These are phyloP conservation scores for Zarea fungicola DNA, from an alignment of 2,329 filamentous ascomycete species.

Conservation along the genomic window DNA sequence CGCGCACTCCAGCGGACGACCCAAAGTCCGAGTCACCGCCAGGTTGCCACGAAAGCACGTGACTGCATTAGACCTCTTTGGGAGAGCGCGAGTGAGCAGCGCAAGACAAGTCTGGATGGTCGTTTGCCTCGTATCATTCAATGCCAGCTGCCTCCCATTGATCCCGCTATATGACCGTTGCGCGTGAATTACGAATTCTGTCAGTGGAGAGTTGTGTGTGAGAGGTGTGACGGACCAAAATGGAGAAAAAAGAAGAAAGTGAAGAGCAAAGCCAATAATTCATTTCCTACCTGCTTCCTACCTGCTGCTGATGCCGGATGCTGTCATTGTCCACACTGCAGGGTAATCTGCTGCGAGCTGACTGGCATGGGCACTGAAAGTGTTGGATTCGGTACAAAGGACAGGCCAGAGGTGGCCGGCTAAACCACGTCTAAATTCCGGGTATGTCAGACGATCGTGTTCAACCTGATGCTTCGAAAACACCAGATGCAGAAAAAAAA, in stretches of 20 bases:
- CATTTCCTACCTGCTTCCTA: too few relatives aligned
- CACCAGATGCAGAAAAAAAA: neutral
- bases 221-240: neutral
- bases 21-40: slow-evolving; percentile 29
- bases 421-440: slow-evolving; percentile 17
- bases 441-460: slow-evolving; percentile 23
- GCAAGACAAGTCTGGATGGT: neutral
- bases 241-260: neutral
- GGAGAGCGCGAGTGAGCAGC: slow-evolving; percentile 2
- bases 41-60: slow-evolving; percentile 41
- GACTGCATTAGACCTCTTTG: slow-evolving; percentile 20
- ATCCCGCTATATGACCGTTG: neutral
- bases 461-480: neutral
- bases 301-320: too few relatives aligned
- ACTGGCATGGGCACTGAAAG: too few relatives aligned
- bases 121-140: neutral
- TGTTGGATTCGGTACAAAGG: too few relatives aligned
- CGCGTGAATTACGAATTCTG: slow-evolving; percentile 6
- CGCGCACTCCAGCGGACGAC: slow-evolving; percentile 33
- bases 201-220: neutral
- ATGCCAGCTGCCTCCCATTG: too few relatives aligned
- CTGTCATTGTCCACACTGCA: too few relatives aligned
- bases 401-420: slow-evolving; percentile 10
- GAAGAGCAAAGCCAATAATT: too few relatives aligned
- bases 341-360: too few relatives aligned